Evolutionary conservation across 1,284 basidiomycete genomes (phyloP).

Genomic region (Moesziomyces parantarcticus): DNA sequence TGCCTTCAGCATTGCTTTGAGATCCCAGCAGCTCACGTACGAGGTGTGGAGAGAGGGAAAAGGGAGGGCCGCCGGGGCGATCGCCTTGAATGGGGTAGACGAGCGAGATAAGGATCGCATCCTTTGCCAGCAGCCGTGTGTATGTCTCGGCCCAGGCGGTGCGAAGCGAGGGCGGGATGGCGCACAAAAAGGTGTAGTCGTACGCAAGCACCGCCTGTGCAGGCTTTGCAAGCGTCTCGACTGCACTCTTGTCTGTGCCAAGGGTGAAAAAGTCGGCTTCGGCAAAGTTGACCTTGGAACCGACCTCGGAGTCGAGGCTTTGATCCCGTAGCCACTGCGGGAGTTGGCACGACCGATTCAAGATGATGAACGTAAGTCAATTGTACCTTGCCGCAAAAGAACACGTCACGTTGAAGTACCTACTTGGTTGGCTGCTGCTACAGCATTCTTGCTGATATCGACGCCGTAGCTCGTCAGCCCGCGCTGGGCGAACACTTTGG

Average conservation of each 20-base stretch:
- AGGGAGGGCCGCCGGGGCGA: slow-evolving; percentile 52
- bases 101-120: slow-evolving; percentile 44
- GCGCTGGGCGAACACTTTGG: slow-evolving; percentile 42
- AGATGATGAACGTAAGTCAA: too few species aligned
- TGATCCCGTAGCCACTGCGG: slow-evolving; percentile 45
- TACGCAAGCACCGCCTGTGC: slow-evolving; percentile 34
- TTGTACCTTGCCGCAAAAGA: too few species aligned
- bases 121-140: slow-evolving; percentile 41
- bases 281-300: slow-evolving; percentile 26
- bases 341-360: not conserved
- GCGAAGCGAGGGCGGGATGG: slow-evolving; percentile 49
- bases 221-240: slow-evolving; percentile 17
- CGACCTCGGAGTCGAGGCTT: slow-evolving; percentile 10
- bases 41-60: slow-evolving; percentile 45
- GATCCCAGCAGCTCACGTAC: slow-evolving; percentile 29
- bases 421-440: slow-evolving; percentile 43
- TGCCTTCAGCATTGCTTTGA: slow-evolving; percentile 20
- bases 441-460: slow-evolving; percentile 49
- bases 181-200: slow-evolving; percentile 61
- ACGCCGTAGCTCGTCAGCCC: slow-evolving; percentile 43
- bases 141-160: slow-evolving; percentile 52
- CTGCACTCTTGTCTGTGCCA: slow-evolving; percentile 20
- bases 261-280: slow-evolving; percentile 51
- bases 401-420: not conserved
- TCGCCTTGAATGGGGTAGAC: slow-evolving; percentile 58